Conservation (phyloP, 805 yeast species). For the Lachancea waltii region DNA sequence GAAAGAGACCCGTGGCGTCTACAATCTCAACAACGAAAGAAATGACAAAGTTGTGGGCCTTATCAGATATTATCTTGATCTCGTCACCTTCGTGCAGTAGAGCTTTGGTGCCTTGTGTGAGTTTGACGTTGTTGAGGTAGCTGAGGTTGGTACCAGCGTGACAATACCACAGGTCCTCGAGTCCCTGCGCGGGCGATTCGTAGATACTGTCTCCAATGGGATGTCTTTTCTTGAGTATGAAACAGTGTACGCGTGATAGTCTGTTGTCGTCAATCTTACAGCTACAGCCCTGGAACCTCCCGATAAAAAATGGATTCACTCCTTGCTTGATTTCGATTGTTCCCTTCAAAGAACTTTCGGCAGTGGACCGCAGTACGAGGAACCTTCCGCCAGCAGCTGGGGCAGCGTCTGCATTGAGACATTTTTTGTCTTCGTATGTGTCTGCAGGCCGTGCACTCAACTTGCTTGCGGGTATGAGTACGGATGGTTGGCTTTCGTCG, state of each 20-base stretch:
- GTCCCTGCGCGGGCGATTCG: conserved; percentile 67
- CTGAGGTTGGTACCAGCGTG: conserved; percentile 81
- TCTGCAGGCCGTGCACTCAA: neutral
- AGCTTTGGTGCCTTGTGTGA: conserved; percentile 58
- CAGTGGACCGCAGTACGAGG: conserved; percentile 49
- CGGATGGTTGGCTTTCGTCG: conserved; percentile 3
- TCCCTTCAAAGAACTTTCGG: conserved; percentile 39
- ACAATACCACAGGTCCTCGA: conserved; percentile 71
- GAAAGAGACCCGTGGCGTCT: conserved; percentile 60
- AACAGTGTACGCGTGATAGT: conserved; percentile 79
- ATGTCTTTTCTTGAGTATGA: conserved; percentile 56
- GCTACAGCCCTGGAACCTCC: conserved; percentile 61
- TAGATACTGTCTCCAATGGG: conserved; percentile 49
- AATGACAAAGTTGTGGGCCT: conserved; percentile 42
- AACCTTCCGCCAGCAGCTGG: conserved; percentile 44
- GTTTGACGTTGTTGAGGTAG: conserved; percentile 50
- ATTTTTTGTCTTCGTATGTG: neutral
- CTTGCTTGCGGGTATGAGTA: neutral
- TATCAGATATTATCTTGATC: conserved; percentile 61
- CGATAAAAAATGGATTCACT: conserved; percentile 60
- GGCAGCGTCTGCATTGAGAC: conserved; percentile 3
- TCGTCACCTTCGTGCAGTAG: conserved; percentile 59
- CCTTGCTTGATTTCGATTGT: conserved; percentile 62
- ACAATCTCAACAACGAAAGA: conserved; percentile 47
- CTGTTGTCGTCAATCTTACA: conserved; percentile 62